phyloP scores from a whole-genome alignment of 768 basidiomycete genomes.

The Lactarius psammicola region DNA sequence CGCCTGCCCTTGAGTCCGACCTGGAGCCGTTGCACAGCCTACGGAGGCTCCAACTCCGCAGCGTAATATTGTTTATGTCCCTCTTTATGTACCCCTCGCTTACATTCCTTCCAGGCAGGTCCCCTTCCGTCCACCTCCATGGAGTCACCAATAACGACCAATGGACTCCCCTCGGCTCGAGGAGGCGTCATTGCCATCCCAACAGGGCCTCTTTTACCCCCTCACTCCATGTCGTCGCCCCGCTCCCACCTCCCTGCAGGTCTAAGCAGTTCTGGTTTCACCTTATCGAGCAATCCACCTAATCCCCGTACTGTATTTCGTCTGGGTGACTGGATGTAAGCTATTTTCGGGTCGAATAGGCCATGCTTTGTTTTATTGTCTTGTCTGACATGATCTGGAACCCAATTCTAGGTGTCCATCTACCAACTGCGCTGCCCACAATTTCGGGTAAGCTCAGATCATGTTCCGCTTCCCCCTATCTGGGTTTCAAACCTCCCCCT shows the following conservation, averaged over 20 bases:
- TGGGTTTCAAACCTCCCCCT: constrained; percentile 25
- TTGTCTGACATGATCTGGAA: constrained; percentile 10
- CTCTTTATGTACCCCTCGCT: neutral
- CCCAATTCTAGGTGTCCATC: constrained; percentile 54
- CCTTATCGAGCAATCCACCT: constrained; percentile 67
- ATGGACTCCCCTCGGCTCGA: neutral
- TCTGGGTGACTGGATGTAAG: constrained; percentile 76
- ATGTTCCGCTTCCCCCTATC: constrained; percentile 33
- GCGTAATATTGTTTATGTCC: neutral
- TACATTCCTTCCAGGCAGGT: constrained; percentile 8
- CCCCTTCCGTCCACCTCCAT: neutral
- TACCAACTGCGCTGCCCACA: constrained; percentile 73
- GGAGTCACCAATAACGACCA: constrained; percentile 13
- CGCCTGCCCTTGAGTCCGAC: constrained; percentile 60
- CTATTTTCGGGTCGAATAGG: constrained; percentile 27
- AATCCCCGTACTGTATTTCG: constrained; percentile 67
- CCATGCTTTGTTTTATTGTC: neutral
- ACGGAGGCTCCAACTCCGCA: constrained; percentile 41
- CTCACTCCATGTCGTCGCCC: neutral
- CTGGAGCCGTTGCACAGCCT: constrained; percentile 61
- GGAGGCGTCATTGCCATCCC: neutral
- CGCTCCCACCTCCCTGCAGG: neutral
- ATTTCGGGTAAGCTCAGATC: constrained; percentile 68
- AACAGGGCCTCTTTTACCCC: neutral
- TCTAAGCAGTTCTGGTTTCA: constrained; percentile 37